Conservation (phyloP, 2,329 filamentous ascomycete genomes). For the Emericellopsis atlantica region DNA sequence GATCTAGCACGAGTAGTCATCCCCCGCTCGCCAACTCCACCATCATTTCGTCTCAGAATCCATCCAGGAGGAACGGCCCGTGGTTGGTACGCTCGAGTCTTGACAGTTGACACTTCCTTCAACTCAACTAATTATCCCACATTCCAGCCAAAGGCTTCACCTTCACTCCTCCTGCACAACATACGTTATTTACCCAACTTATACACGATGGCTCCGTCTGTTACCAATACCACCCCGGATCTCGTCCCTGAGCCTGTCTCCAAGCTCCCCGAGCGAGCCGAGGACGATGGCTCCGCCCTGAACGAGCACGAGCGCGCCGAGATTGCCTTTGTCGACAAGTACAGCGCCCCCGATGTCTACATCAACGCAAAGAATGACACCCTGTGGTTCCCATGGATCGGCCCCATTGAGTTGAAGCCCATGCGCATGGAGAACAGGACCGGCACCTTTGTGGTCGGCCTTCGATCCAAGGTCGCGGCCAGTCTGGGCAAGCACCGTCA, state of each 20-base stretch:
- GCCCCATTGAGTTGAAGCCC: constrained; percentile 6
- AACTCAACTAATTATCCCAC: not conserved
- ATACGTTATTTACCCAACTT: not conserved
- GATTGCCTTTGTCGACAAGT: constrained; percentile 11
- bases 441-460: constrained; percentile 5
- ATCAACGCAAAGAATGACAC: constrained; percentile 10
- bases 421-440: constrained; percentile 6
- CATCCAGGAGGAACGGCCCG: not conserved
- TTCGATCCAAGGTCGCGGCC: constrained; percentile 5
- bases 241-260: constrained; percentile 4
- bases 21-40: constrained; percentile 1
- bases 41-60: not conserved
- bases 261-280: constrained; percentile 3
- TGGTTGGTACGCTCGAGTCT: no score
- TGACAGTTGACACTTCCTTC: no score
- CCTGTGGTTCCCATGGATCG: constrained; percentile 9
- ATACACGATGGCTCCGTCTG: constrained; percentile 3
- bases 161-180: constrained; percentile 1
- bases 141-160: not conserved
- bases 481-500: constrained; percentile 6
- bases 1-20: not conserved
- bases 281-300: constrained; percentile 2
- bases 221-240: constrained; percentile 3
- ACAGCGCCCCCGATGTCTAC: constrained; percentile 12
- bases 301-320: constrained; percentile 5